Conservation (phyloP, 768 basidiomycete genomes). For the Suillus alpinus region DNA sequence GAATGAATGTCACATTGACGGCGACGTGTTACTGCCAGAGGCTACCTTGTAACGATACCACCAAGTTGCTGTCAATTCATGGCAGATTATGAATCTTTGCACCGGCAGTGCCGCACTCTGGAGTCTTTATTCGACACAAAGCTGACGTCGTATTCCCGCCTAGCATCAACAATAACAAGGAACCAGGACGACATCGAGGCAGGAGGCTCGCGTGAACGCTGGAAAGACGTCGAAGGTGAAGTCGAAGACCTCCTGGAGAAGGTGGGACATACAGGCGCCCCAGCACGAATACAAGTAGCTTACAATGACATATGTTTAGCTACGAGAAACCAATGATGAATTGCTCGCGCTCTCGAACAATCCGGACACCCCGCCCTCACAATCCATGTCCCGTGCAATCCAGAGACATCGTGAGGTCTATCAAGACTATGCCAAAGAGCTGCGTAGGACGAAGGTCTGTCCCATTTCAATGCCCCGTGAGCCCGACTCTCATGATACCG, state of each 20-base stretch:
- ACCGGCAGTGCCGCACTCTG: conserved; percentile 88
- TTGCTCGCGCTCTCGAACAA: conserved; percentile 65
- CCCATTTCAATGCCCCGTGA: background rate
- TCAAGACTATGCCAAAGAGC: conserved; percentile 83
- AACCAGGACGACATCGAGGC: conserved; percentile 63
- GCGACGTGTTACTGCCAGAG: background rate
- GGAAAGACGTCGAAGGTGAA: conserved; percentile 83
- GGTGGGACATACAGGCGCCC: conserved; percentile 38
- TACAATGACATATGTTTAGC: conserved; percentile 40
- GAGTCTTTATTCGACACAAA: conserved; percentile 92
- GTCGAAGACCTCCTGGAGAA: conserved; percentile 84
- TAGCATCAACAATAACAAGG: conserved; percentile 65
- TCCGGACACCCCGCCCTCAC: conserved; percentile 68
- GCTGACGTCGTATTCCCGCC: conserved; percentile 84
- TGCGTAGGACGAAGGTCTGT: conserved; percentile 77
- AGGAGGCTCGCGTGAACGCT: conserved; percentile 64
- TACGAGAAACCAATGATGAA: conserved; percentile 84
- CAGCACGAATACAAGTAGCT: background rate
- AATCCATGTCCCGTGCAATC: conserved; percentile 84
- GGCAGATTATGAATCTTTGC: conserved; percentile 84
- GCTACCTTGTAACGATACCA: background rate
- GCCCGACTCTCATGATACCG: conserved; percentile 1
- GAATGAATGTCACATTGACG: background rate
- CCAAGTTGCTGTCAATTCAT: conserved; percentile 34
- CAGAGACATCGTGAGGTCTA: conserved; percentile 89